These are phyloP conservation scores for Globisporangium lucens DNA, from an alignment of 352 stramenopile species.

Conservation along the genomic window DNA sequence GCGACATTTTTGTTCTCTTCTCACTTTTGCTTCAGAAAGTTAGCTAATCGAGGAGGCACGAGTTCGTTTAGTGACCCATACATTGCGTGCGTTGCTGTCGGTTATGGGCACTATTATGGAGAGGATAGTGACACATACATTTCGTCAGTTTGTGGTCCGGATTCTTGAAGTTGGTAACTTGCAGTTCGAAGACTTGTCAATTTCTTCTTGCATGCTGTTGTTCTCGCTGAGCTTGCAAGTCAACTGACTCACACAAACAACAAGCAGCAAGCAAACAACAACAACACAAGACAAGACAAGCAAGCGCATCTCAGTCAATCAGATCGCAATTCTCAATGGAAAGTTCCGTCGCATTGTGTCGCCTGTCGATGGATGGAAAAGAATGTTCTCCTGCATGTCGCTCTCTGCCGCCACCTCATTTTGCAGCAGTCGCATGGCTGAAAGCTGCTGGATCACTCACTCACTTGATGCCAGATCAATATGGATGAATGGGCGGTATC, in stretches of 20 bases:
- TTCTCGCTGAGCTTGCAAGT: no score
- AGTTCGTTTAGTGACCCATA: background rate
- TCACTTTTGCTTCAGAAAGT: constrained; percentile 2
- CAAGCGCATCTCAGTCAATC: background rate
- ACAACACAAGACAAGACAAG: background rate
- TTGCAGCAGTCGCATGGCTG: background rate
- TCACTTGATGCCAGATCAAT: background rate
- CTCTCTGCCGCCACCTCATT: background rate
- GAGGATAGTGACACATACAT: background rate
- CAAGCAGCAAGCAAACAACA: background rate
- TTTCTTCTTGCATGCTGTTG: no score
- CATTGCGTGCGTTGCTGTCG: no score
- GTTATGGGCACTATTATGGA: background rate
- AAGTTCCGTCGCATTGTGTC: background rate
- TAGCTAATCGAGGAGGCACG: background rate
- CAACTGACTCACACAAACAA: background rate
- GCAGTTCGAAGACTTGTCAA: no score
- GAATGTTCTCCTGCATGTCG: background rate
- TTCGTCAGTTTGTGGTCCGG: background rate
- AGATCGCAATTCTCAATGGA: background rate
- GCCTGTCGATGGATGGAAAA: background rate
- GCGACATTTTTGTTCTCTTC: background rate
- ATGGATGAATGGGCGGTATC: background rate
- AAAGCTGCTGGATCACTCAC: background rate
- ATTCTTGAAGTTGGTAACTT: constrained; percentile 3